A percentile compares a stretch with the other conserved stretches of the same genome.
Evolutionary conservation across 2,329 filamentous ascomycete genomes (phyloP).

Genomic region (Aspergillus ochraceoroseus): DNA sequence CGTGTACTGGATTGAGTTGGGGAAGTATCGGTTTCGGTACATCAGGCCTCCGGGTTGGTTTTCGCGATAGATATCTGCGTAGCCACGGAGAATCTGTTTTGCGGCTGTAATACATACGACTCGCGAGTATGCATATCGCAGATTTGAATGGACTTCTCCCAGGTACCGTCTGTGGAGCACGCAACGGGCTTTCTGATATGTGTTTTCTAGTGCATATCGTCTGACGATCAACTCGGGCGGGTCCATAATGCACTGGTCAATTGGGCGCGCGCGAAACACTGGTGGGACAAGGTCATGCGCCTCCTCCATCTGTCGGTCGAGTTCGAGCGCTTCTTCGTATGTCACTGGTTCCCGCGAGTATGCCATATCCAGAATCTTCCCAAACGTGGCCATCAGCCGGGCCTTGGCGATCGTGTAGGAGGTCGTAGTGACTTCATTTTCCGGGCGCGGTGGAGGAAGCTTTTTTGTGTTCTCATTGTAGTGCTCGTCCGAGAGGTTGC

Average conservation of each 20-base stretch:
- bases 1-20: conserved; percentile 54
- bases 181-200: conserved; percentile 50
- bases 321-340: conserved; percentile 36
- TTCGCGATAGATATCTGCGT: conserved; percentile 49
- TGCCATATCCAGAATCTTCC: conserved; percentile 37
- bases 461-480: conserved; percentile 49
- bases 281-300: conserved; percentile 24
- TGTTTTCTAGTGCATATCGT: conserved; percentile 49
- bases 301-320: conserved; percentile 37
- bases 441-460: conserved; percentile 52
- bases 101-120: conserved; percentile 48
- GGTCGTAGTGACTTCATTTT: conserved; percentile 49
- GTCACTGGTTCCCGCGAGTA: conserved; percentile 31
- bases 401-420: conserved; percentile 38
- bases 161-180: conserved; percentile 54
- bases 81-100: conserved; percentile 46
- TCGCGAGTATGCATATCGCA: conserved; percentile 42
- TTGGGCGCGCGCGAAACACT: conserved; percentile 24
- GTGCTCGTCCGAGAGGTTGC: conserved; percentile 58
- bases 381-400: conserved; percentile 35
- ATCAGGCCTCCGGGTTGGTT: conserved; percentile 53
- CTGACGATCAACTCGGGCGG: conserved; percentile 50
- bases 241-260: conserved; percentile 45
- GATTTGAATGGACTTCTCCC: conserved; percentile 34
- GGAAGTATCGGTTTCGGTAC: conserved; percentile 52